Evolutionary conservation across 1,139 yeast species (phyloP).

Genomic region (Tardiomyces depauwii): DNA sequence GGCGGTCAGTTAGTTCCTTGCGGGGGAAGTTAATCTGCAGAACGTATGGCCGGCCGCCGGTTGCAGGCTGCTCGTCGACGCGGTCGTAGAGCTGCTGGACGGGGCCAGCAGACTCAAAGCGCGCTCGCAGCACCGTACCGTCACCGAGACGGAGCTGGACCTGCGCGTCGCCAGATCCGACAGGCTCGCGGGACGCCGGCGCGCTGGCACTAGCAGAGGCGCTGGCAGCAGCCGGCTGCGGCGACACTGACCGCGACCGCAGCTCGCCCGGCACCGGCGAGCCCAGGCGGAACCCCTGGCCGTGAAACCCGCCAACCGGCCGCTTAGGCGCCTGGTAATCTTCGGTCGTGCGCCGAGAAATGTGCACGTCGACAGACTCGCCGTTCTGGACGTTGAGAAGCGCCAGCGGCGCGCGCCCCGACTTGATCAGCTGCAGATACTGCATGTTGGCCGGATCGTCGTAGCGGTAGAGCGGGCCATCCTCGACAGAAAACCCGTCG

Average conservation of each 20-base stretch:
- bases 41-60: conserved; percentile 41
- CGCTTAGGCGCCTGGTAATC: conserved; percentile 67
- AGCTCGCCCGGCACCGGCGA: conserved; percentile 73
- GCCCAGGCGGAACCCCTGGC: conserved; percentile 84
- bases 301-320: conserved; percentile 60
- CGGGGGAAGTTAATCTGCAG: conserved; percentile 82
- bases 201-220: conserved; percentile 7
- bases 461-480: conserved; percentile 73
- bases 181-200: conserved; percentile 7
- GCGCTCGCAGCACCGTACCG: conserved; percentile 59
- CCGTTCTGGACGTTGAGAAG: conserved; percentile 76
- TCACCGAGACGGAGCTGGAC: conserved; percentile 81
- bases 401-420: conserved; percentile 89
- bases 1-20: conserved; percentile 51
- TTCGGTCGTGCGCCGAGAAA: conserved; percentile 71
- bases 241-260: conserved; percentile 18
- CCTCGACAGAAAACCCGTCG: conserved; percentile 92
- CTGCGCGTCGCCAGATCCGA: conserved; percentile 53
- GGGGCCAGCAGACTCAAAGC: conserved; percentile 54
- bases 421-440: conserved; percentile 67
- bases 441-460: conserved; percentile 82
- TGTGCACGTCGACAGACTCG: conserved; percentile 92
- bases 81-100: conserved; percentile 61
- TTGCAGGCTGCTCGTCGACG: conserved; percentile 38
- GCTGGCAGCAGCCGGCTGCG: conserved; percentile 8